Evolutionary conservation across 345 rosid species (phyloP), one percentile per base, ranked within the genome.

Genomic region (Abelmoschus esculentus): DNA sequence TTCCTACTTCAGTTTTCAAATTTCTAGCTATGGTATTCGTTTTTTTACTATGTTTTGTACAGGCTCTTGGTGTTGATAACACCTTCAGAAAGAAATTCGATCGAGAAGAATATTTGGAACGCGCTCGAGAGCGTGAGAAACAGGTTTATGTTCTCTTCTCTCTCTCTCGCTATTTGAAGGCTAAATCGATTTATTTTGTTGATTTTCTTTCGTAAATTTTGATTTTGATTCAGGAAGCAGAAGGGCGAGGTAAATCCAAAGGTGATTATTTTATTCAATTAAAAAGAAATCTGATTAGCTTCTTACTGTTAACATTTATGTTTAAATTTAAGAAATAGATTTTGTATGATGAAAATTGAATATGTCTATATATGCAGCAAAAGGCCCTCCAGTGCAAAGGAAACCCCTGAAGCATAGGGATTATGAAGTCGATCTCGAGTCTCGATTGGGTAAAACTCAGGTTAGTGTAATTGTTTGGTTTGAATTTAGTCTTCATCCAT

Each of bases 401-500:
- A 89, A 91, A 56, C 98, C 98, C 6, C 82, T 96, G 82, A 90
- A 96, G 86, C 99, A 96, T 77, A 85, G 99, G 79, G 98, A 96
- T 79, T 90, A 87, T 77, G 87, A 90, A 78, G 99, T 92, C 3
- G 99, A 96, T 81, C 91, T 96, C 6, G 97, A 92, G 69, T 92
- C 97, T 79, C 97, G 99, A 19, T 61, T 92, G 73, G 99, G 98
- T 46, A 95, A 95, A 79, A 95, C 99, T 29, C 99, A 90, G 91
- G 96, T 83, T 28, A 55, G 73, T 76, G 1, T 22, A 22, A 57
- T 10, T 50, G 7, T 61, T 74, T 29, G 61, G 42, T 64, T 50
- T 9, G 18, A 38, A 1, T 17, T 32, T 4, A 9, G 26, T 58
- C 26, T 6, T 22, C 61, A 46, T 53, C 61, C 32, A 3, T 6